phyloP scores from a whole-genome alignment of 805 yeast species.

The Hanseniaspora singularis region DNA sequence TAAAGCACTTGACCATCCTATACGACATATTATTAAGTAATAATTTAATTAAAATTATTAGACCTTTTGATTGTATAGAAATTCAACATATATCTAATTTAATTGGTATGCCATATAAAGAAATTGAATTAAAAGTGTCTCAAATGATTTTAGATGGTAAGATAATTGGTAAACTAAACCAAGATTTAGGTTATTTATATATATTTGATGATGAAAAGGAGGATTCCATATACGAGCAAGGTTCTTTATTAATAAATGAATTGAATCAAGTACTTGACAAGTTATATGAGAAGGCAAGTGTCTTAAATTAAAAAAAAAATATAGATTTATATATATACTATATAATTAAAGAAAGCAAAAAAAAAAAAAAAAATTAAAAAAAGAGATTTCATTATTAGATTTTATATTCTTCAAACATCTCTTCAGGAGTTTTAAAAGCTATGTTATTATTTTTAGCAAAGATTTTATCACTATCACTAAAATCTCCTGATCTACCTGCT shows the following conservation, averaged over 20 bases:
- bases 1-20: constrained; percentile 82
- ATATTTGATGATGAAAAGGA: constrained; percentile 79
- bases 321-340: not conserved
- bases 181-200: constrained; percentile 95
- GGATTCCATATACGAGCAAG: constrained; percentile 79
- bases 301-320: constrained; percentile 42
- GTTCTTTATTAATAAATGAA: constrained; percentile 74
- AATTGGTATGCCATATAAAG: constrained; percentile 75
- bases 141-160: constrained; percentile 94
- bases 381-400: not conserved
- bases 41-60: constrained; percentile 84
- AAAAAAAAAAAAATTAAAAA: no score
- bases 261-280: constrained; percentile 82
- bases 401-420: constrained; percentile 31
- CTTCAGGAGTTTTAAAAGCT: constrained; percentile 60
- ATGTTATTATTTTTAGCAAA: constrained; percentile 55
- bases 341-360: no score
- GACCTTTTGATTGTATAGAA: constrained; percentile 94
- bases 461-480: constrained; percentile 61
- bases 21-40: constrained; percentile 90
- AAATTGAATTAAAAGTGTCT: constrained; percentile 85
- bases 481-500: constrained; percentile 71
- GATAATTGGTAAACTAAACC: constrained; percentile 93
- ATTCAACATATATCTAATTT: constrained; percentile 74
- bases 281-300: constrained; percentile 84